These are phyloP conservation scores for Dendrobium huoshanense DNA, from an alignment of 106 monocot genomes.

Conservation along the genomic window DNA sequence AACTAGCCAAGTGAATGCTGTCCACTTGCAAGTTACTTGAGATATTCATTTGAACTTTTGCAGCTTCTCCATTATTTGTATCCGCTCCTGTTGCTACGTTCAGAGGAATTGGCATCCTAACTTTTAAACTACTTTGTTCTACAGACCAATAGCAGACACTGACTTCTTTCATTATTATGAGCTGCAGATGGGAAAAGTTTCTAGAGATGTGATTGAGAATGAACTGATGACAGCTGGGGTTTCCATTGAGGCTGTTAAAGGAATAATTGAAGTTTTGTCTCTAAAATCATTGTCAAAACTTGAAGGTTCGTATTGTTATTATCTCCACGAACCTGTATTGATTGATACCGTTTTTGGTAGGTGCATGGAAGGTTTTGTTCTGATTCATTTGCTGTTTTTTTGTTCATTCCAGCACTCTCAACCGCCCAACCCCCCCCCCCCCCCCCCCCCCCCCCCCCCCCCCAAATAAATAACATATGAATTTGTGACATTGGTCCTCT, in stretches of 20 bases:
- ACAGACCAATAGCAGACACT: background rate
- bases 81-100: background rate
- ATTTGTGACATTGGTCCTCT: background rate
- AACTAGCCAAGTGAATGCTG: background rate
- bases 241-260: slow-evolving; percentile 62
- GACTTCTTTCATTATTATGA: background rate
- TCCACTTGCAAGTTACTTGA: background rate
- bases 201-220: slow-evolving; percentile 84
- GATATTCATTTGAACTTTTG: background rate
- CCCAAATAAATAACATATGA: background rate
- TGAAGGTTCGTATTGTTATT: slow-evolving; percentile 57
- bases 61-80: background rate
- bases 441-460: background rate
- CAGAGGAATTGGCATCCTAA: background rate
- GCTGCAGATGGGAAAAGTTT: slow-evolving; percentile 78
- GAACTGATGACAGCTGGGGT: slow-evolving; percentile 58
- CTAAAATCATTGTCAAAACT: slow-evolving; percentile 76
- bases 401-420: background rate
- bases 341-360: background rate
- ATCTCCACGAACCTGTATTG: background rate
- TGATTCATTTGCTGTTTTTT: background rate
- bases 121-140: background rate
- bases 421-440: background rate
- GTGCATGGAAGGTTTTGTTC: background rate
- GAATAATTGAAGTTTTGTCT: slow-evolving; percentile 76